Evolutionary conservation across 2,329 filamentous ascomycete species (phyloP), one percentile per base, ranked within the genome.

Genomic region (Ceratocystis cubensis): DNA sequence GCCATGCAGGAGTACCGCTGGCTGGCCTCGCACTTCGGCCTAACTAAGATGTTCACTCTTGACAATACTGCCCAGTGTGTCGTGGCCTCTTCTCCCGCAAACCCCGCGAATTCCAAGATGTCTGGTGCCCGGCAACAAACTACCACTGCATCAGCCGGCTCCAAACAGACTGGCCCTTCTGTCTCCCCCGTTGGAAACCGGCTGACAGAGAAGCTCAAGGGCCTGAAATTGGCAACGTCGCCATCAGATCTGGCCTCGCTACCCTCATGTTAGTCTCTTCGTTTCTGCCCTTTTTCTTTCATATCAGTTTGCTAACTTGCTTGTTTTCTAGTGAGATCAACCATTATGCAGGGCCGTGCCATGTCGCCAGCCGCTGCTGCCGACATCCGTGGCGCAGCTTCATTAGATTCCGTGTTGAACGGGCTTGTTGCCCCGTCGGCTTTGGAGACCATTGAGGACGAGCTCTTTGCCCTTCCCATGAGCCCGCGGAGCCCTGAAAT

Each of bases 401-500:
- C 66, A 17, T 61, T 68, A 15, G 64, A 68, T 41, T 63, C 66
- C 4, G 50, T 68, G 33, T 33, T 68, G 63, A 65, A 65, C 30
- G 64, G 64, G 2, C 8, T 33, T 50, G 41, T 57, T 22, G 22
- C 64, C 33, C 61, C 64, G 33, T 25, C n/a, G 5, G 30, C 30
- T 44, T 17, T 33, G 22, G 50, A 61, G 8, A 53, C 28, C 50
- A 82, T 81, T 0, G 88, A 91, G 70, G 91, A 96, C 67, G 92
- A 89, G 50, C 79, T 96, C 1, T 96, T 96, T 73, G 91, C 91
- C 0, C 81, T 96, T 64, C 91, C 90, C 1, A 84, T 96, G 77
- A 93, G 89, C 72, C 91, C 91, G 0, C 81, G 91, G 63, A 92
- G 89, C 71, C 91, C 91, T 0, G 91, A 95, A 71, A 91, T 94